A percentile compares a stretch with the other conserved stretches of the same genome.
Evolutionary conservation across 352 stramenopile genomes (phyloP).

Genomic region (Hyaloperonospora brassicae): DNA sequence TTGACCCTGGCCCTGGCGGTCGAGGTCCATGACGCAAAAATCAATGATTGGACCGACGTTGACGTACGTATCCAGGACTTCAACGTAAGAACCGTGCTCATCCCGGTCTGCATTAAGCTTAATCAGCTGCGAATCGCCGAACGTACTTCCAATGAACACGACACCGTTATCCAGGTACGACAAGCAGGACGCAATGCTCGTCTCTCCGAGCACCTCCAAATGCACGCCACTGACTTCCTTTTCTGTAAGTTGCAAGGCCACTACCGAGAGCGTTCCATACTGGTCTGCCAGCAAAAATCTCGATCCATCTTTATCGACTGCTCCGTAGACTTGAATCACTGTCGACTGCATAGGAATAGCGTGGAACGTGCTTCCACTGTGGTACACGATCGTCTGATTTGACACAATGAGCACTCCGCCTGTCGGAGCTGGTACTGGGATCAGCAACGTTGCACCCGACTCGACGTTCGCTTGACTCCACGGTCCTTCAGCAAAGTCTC

Average conservation of each 20-base stretch:
- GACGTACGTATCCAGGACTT: constrained; percentile 94
- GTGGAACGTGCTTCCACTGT: constrained; percentile 83
- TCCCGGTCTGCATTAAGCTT: constrained; percentile 83
- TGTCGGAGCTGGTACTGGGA: constrained; percentile 76
- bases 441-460: constrained; percentile 76
- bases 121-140: constrained; percentile 94
- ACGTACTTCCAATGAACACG: constrained; percentile 92
- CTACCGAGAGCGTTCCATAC: constrained; percentile 84
- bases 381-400: constrained; percentile 88
- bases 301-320: constrained; percentile 83
- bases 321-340: constrained; percentile 84
- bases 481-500: constrained; percentile 83
- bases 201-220: constrained; percentile 91
- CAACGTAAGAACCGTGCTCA: constrained; percentile 82
- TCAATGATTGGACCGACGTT: constrained; percentile 98
- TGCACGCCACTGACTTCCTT: constrained; percentile 77
- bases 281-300: constrained; percentile 87
- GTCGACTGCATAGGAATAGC: constrained; percentile 89
- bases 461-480: constrained; percentile 89
- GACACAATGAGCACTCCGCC: constrained; percentile 88
- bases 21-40: constrained; percentile 95
- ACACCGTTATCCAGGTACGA: constrained; percentile 92
- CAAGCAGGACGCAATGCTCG: constrained; percentile 85
- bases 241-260: constrained; percentile 72
- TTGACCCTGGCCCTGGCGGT: constrained; percentile 90